These are phyloP conservation scores for Coemansia guatemalensis DNA, from an alignment of 192 early-diverging fungal species.

Conservation along the genomic window DNA sequence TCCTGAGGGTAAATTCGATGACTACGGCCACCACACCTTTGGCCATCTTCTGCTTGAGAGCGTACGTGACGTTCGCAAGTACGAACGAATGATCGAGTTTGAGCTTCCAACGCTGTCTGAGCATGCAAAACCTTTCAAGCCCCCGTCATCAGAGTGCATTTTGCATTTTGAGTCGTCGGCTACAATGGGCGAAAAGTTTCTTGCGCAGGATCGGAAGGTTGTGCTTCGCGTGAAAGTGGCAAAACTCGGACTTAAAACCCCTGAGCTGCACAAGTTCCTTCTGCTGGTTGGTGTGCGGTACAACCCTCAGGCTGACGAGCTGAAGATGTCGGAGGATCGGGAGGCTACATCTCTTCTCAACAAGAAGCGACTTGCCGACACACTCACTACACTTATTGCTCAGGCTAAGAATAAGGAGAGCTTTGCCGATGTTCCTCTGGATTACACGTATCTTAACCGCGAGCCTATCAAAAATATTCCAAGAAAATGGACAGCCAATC, in stretches of 20 bases:
- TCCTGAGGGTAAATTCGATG: conserved; percentile 29
- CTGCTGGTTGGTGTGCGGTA: conserved; percentile 46
- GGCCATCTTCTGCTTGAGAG: conserved; percentile 44
- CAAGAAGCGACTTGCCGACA: conserved; percentile 47
- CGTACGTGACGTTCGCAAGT: conserved; percentile 49
- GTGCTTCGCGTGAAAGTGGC: conserved; percentile 36
- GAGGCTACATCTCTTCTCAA: conserved; percentile 45
- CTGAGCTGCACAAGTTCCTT: conserved; percentile 49
- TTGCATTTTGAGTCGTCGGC: conserved; percentile 44
- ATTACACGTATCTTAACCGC: conserved; percentile 33
- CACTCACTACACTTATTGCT: conserved; percentile 28
- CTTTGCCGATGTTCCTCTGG: conserved; percentile 45
- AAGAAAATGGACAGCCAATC: conserved; percentile 36
- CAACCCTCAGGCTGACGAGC: conserved; percentile 45
- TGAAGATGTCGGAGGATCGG: conserved; percentile 48
- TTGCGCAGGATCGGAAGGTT: conserved; percentile 45
- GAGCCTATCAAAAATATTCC: conserved; percentile 32
- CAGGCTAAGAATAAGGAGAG: conserved; percentile 47
- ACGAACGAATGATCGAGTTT: conserved; percentile 43
- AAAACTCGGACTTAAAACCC: conserved; percentile 33
- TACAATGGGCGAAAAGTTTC: conserved; percentile 41
- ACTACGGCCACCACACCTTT: conserved; percentile 31
- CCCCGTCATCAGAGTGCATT: conserved; percentile 24
- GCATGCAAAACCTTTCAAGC: conserved; percentile 37
- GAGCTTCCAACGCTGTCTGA: conserved; percentile 44